Percentiles rank a stretch among this genome's conserved stretches.
phyloP scores from a whole-genome alignment of 2,329 filamentous ascomycete species.

The Penicillium occitanis region DNA sequence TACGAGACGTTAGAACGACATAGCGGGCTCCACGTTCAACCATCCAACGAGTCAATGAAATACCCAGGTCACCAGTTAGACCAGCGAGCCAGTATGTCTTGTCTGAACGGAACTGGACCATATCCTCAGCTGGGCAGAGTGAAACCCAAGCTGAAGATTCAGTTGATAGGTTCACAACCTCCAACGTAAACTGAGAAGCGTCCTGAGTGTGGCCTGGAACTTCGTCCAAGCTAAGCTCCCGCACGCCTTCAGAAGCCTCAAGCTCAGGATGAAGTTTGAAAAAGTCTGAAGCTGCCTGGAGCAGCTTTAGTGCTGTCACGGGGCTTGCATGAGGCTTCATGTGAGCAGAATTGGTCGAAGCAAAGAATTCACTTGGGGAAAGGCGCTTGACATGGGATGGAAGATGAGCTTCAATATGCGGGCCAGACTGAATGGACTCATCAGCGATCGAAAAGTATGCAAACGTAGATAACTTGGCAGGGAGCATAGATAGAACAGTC shows the following conservation, averaged over 20 bases:
- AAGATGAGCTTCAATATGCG: background rate
- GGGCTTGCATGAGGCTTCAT: background rate
- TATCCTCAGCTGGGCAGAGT: conserved; percentile 4
- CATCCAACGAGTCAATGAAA: conserved; percentile 54
- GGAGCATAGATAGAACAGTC: background rate
- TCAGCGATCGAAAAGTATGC: conserved; percentile 3
- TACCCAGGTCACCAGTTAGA: conserved; percentile 59
- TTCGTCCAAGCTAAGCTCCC: conserved; percentile 2
- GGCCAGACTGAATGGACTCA: conserved; percentile 7
- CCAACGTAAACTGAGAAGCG: background rate
- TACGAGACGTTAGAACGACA: conserved; percentile 55
- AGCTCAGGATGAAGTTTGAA: background rate
- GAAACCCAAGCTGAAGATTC: conserved; percentile 1
- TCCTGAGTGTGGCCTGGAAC: background rate
- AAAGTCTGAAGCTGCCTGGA: background rate
- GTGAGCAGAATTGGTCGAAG: background rate
- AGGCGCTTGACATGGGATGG: background rate
- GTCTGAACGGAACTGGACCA: conserved; percentile 6
- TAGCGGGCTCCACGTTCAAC: conserved; percentile 52
- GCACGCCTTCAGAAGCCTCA: background rate
- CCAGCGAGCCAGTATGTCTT: conserved; percentile 56
- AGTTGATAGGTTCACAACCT: background rate
- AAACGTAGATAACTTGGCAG: conserved; percentile 1
- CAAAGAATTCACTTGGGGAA: conserved; percentile 1
- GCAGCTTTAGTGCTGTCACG: background rate